These are phyloP conservation scores for Clonostachys byssicola DNA, from an alignment of 2,329 filamentous ascomycete species.

Conservation along the genomic window DNA sequence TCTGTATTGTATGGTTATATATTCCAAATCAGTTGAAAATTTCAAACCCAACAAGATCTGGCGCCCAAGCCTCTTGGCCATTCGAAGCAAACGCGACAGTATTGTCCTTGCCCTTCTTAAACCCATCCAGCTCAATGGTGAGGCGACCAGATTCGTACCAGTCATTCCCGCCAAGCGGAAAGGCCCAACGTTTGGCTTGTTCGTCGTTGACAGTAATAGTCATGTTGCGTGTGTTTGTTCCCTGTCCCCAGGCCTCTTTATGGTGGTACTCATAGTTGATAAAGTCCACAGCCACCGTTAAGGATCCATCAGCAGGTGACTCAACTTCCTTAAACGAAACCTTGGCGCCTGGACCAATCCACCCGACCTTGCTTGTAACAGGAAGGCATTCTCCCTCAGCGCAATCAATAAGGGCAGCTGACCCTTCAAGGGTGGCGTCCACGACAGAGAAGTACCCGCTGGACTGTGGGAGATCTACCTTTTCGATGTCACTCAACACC, in stretches of 20 bases:
- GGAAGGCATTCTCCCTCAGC: constrained; percentile 32
- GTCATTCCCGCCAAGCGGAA: constrained; percentile 42
- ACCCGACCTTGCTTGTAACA: constrained; percentile 32
- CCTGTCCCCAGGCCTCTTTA: constrained; percentile 29
- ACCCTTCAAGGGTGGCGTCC: constrained; percentile 26
- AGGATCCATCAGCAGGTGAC: constrained; percentile 19
- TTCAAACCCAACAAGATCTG: constrained; percentile 36
- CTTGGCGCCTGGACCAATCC: constrained; percentile 24
- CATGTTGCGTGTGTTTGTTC: constrained; percentile 44
- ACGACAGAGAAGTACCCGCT: constrained; percentile 32
- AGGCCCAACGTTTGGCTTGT: constrained; percentile 36
- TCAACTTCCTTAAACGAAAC: constrained; percentile 27
- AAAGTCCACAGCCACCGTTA: constrained; percentile 41
- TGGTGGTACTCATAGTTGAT: constrained; percentile 46
- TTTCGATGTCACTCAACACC: constrained; percentile 25
- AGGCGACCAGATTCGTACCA: constrained; percentile 45
- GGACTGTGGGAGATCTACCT: constrained; percentile 10
- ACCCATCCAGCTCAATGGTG: constrained; percentile 38
- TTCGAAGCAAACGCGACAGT: constrained; percentile 24
- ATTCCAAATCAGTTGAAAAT: not conserved
- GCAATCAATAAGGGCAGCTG: constrained; percentile 26
- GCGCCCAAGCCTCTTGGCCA: constrained; percentile 20
- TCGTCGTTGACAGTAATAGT: constrained; percentile 41
- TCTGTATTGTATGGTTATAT: no score
- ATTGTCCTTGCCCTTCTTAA: constrained; percentile 31